A percentile compares a stretch with the other conserved stretches of the same genome.
Conservation (phyloP, 1,284 basidiomycete species). For the Tilletia caries region DNA sequence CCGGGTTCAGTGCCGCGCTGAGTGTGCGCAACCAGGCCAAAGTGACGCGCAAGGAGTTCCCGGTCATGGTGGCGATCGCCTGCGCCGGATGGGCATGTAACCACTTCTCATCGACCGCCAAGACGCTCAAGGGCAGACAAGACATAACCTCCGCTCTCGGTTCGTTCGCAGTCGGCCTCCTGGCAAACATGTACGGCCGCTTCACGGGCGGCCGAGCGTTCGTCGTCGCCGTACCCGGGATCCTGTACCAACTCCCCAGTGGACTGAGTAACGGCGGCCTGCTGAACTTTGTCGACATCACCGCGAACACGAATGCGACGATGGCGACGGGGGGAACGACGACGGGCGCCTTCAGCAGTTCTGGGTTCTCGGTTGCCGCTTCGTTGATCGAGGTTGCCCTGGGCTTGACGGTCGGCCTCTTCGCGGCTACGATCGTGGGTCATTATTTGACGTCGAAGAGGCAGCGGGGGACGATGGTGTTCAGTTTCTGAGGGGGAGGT, state of each 20-base stretch:
- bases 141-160: constrained; percentile 58
- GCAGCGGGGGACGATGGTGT: constrained; percentile 9
- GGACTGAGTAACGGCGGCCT: constrained; percentile 79
- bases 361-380: constrained; percentile 31
- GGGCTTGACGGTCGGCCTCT: constrained; percentile 50
- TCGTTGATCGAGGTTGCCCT: constrained; percentile 47
- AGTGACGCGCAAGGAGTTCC: constrained; percentile 67
- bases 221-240: constrained; percentile 63
- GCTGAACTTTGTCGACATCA: constrained; percentile 63
- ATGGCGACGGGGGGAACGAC: constrained; percentile 14
- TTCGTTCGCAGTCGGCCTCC: constrained; percentile 74
- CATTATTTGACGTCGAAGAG: constrained; percentile 34
- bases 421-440: constrained; percentile 44
- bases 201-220: constrained; percentile 75
- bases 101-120: constrained; percentile 29
- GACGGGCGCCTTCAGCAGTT: constrained; percentile 27
- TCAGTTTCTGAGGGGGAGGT: constrained; percentile 8
- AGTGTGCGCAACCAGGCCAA: constrained; percentile 72
- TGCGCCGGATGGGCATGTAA: constrained; percentile 67
- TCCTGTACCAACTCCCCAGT: constrained; percentile 81
- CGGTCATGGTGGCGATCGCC: constrained; percentile 66
- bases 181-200: constrained; percentile 78
- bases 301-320: not conserved
- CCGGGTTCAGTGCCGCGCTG: constrained; percentile 70
- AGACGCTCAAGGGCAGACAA: constrained; percentile 27